Evolutionary conservation across 345 rosid genomes (phyloP), one percentile per base, ranked within the genome.

Genomic region (Rhodamnia argentea): DNA sequence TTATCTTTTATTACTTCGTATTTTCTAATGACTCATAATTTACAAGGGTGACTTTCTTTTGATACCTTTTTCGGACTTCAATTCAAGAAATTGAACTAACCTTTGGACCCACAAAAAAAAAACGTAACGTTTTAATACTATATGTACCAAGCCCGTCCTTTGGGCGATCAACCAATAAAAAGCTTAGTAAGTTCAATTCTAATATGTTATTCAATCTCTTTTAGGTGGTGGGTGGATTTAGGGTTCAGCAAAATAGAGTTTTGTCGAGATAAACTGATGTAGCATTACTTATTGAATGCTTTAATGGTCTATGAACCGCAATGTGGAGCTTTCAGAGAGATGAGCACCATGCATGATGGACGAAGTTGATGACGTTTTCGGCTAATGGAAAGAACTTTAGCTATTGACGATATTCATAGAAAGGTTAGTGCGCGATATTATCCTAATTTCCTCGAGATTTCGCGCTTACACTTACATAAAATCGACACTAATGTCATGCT

Each of bases 201-300:
- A 2, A 8, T 55, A 20, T 20, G 58, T 22, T 55, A 24, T 55
- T 55, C 58, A 55, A 7, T 22, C 26, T 55, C 58, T 76, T 56
- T 59, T 83, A 86, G 87, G 81, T 83, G 89, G 89, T 86, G 89
- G 89, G 84, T 85, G 60, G 42, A 86, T 15, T 47, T 88, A 83
- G 87, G 89, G 7, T 78, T 88, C 76, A 47, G 76, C 82, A 75
- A 76, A 64, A 51, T 87, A 57, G n/a, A 40, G 13, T 85, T 85
- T 37, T 82, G 84, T 16, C 18, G 87, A 52, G 87, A 83, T 57
- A 76, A 87, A 84, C 64, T 75, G 54, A 81, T 85, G 59, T 87
- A 86, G 50, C 89, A 56, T 78, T 86, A 74, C 84, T n/a, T 57
- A 12, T 75, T 87, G 89, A n/a, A 53, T 53, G 53, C 78, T 52